Percentiles rank a stretch among this genome's conserved stretches.
These are phyloP conservation scores for Barnettozyma pratensis DNA, from an alignment of 805 yeast genomes.

Conservation along the genomic window DNA sequence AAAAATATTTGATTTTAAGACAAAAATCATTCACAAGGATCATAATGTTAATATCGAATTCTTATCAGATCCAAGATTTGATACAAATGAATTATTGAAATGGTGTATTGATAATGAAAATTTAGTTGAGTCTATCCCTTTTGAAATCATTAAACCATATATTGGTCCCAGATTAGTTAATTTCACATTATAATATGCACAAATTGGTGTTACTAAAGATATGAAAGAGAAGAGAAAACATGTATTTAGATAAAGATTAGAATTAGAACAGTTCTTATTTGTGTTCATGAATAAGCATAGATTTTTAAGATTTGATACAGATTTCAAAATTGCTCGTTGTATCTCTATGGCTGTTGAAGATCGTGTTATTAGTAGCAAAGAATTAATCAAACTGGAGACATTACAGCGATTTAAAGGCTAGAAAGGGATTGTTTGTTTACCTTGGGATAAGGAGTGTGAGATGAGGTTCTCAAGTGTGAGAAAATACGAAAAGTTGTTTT, in stretches of 20 bases:
- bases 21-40: not conserved
- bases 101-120: not conserved
- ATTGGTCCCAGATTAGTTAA: conserved; percentile 3
- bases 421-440: conserved; percentile 7
- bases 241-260: conserved; percentile 8
- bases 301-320: conserved; percentile 4
- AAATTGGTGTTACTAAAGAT: conserved; percentile 9
- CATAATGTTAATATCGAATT: not conserved
- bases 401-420: conserved; percentile 6
- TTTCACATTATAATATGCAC: conserved; percentile 9
- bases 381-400: not conserved
- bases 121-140: not conserved
- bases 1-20: conserved; percentile 3
- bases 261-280: conserved; percentile 9
- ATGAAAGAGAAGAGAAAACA: not conserved
- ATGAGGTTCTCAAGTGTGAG: conserved; percentile 2
- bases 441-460: conserved; percentile 7
- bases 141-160: conserved; percentile 4
- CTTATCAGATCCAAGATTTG: conserved; percentile 1
- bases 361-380: conserved; percentile 2
- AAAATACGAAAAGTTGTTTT: conserved; percentile 5
- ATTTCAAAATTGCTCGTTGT: conserved; percentile 6
- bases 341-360: conserved; percentile 5
- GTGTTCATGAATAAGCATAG: not conserved
- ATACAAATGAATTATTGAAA: not conserved